Evolutionary conservation across 371 early-diverging fungal species (phyloP).

Genomic region (Rhizopus delemar): DNA sequence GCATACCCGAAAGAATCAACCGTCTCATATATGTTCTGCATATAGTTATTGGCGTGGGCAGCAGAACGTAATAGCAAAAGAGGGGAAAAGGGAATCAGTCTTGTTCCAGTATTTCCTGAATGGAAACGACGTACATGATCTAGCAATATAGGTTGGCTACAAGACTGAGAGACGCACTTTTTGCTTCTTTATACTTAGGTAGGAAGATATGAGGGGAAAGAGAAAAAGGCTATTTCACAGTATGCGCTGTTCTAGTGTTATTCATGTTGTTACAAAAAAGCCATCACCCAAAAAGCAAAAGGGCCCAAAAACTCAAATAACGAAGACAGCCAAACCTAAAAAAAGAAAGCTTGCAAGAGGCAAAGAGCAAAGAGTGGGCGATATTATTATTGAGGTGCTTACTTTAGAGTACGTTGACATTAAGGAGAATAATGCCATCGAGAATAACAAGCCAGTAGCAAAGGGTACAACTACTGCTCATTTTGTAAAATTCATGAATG

Average conservation of each 20-base stretch:
- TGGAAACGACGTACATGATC: too few relatives aligned
- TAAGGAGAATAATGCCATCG: neutral
- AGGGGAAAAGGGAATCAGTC: too few relatives aligned
- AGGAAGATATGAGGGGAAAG: too few relatives aligned
- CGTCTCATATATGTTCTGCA: too few relatives aligned
- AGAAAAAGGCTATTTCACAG: too few relatives aligned
- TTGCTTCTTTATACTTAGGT: too few relatives aligned
- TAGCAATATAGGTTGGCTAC: too few relatives aligned
- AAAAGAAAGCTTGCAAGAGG: conserved; percentile 3
- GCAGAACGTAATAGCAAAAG: too few relatives aligned
- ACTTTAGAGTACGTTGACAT: neutral
- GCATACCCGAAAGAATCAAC: too few relatives aligned
- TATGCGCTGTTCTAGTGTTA: conserved; percentile 7
- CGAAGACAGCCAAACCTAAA: neutral
- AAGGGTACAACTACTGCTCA: conserved; percentile 18
- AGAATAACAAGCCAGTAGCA: conserved; percentile 11
- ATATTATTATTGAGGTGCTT: neutral
- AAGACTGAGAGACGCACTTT: too few relatives aligned
- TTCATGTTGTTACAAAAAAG: conserved; percentile 16
- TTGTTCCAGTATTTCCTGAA: too few relatives aligned
- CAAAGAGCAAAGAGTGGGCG: conserved; percentile 1
- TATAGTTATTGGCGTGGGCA: too few relatives aligned
- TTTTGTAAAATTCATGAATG: conserved; percentile 20
- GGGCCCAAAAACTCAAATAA: conserved; percentile 3
- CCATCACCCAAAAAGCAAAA: conserved; percentile 11